A percentile compares a stretch with the other conserved stretches of the same genome.
These are phyloP conservation scores for Calonectria hawksworthii DNA, from an alignment of 2,329 filamentous ascomycete species.

Conservation along the genomic window DNA sequence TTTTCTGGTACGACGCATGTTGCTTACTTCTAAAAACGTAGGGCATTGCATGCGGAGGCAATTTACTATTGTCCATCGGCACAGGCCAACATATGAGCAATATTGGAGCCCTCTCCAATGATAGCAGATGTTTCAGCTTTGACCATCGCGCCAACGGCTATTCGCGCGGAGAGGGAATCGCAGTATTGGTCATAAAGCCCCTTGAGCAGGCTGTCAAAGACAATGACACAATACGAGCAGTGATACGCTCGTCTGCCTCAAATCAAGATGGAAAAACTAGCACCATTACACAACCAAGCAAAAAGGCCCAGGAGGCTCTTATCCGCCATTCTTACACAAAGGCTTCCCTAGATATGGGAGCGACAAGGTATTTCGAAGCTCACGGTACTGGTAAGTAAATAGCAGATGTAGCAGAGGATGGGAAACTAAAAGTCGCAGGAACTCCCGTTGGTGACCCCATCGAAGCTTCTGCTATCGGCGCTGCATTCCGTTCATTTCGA, in stretches of 20 bases:
- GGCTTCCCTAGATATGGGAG: slow-evolving; percentile 41
- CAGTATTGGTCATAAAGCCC: slow-evolving; percentile 63
- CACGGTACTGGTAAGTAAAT: slow-evolving; percentile 34
- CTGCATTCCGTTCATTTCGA: neutral
- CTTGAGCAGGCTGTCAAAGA: slow-evolving; percentile 60
- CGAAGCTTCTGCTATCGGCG: neutral
- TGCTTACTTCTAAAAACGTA: slow-evolving; percentile 43
- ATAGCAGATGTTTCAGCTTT: slow-evolving; percentile 49
- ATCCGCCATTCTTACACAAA: slow-evolving; percentile 46
- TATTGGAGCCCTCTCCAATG: slow-evolving; percentile 62
- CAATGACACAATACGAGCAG: slow-evolving; percentile 54
- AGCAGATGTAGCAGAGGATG: neutral
- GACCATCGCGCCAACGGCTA: slow-evolving; percentile 50
- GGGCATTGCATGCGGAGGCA: slow-evolving; percentile 35
- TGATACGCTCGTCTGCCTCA: slow-evolving; percentile 45
- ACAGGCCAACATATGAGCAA: slow-evolving; percentile 30
- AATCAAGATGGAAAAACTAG: slow-evolving; percentile 58
- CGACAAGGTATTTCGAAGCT: slow-evolving; percentile 51
- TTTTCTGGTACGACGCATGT: too few species aligned
- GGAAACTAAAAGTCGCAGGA: neutral
- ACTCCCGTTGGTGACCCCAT: neutral
- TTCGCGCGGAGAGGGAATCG: slow-evolving; percentile 44
- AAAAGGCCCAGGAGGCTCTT: slow-evolving; percentile 33
- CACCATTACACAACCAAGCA: slow-evolving; percentile 52
- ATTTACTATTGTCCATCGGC: slow-evolving; percentile 33